Evolutionary conservation across 108 stramenopile genomes (phyloP), one percentile per base, ranked within the genome.

Genomic region (Nannochloropsis salina): DNA sequence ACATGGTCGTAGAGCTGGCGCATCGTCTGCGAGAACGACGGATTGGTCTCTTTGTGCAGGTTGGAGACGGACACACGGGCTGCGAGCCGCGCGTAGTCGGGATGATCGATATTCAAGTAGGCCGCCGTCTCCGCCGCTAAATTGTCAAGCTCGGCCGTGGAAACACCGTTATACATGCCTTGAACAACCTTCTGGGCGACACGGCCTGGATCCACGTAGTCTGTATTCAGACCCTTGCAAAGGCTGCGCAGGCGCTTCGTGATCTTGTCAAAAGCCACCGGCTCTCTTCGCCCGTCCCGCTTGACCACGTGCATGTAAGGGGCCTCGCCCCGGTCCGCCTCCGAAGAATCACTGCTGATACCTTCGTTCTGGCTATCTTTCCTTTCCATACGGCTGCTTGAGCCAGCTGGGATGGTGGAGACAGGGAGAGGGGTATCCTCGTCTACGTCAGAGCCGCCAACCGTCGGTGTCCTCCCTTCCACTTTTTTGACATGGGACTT

Each of bases 61-160:
- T 98, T 98, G 47, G 95, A 96, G 3, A 99, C 95, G 22, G 95
- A 95, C 90, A 99, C 97, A 43, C 99, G 94, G 21, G 98, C 99
- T 3, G 99, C 99, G 80, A 99, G 94, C 86, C 96, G 92, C 83
- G 95, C 94, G 84, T 95, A 99, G 90, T 99, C 98, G 41, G 99
- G 99, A 89, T 99, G 99, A 86, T 96, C 96, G 43, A 98, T 98
- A 51, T 96, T 92, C 85, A 96, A 94, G 83, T 97, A 98, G n/a
- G 99, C 98, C 6, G 98, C 96, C 18, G 99, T 99, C 92, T 99
- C 96, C 22, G 99, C 99, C 42, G 97, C 97, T 43, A 99, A 95
- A 93, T 97, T 97, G 89, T 99, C 99, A 42, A 99, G 94, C 90
- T 99, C 98, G 40, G 51, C 82, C 83, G 99, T 98, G 12, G 96